Evolutionary conservation across 2,329 filamentous ascomycete species (phyloP), one percentile per base, ranked within the genome.

Genomic region (Colletotrichum sp.): DNA sequence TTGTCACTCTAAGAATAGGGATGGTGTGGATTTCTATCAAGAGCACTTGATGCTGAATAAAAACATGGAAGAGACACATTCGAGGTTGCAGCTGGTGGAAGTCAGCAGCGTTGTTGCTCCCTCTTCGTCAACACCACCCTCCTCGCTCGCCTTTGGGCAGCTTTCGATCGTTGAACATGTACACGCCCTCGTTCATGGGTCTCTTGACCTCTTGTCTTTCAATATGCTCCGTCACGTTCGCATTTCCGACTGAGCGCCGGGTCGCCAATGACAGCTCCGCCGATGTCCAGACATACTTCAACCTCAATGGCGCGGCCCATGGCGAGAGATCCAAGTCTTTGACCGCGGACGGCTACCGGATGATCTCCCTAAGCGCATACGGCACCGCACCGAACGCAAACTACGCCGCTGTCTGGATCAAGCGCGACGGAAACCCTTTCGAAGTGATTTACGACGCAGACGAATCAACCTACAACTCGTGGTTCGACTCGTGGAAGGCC

Each of bases 291-390:
- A 67, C 63, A 7, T 74, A 71, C 39, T 71, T 74, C 55, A 36
- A 74, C 55, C 30, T 76, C 21, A 24, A 76, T 39, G 55, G 61
- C 52, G 24, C 66, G n/a, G 43, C 71, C 1, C 71, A 76, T 21
- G 66, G 39, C 8, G 63, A 74, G 3, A 76, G 59, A 39, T 16
- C 24, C 21, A 67, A 70, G 71, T 32, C 48, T 2, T 63, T 78
- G 7, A 75, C 70, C 2, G 55, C 61, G 14, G 26, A 39, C 10
- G 77, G 77, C 52, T 78, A 77, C 60, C 73, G 73, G 4, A 65
- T 75, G 9, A 64, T 78, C 34, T 78, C 78, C 2, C 69, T 79
- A 24, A 79, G 77, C 72, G 65, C 74, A 6, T 76, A 78, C 60
- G 77, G 77, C 30, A 57, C 59, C 2, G 71, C 74, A 2, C 24